Evolutionary conservation across 148 eudicot species (phyloP).

Genomic region (Cornus florida): DNA sequence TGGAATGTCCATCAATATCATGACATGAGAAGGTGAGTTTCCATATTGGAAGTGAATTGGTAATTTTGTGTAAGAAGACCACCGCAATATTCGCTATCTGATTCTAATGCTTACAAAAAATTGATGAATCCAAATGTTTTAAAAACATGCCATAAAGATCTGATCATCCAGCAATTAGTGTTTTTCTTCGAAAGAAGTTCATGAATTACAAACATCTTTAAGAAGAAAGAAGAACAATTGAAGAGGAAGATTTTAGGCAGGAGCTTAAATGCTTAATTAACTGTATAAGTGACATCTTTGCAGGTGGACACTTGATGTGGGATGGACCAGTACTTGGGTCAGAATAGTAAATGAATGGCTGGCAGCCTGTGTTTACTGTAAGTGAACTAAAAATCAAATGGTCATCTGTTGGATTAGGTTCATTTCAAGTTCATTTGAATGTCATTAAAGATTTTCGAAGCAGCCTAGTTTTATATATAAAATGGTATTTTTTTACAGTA

Average conservation of each 20-base stretch:
- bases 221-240: not conserved
- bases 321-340: constrained; percentile 98
- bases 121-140: not conserved
- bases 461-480: not conserved
- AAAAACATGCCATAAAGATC: too few relatives aligned
- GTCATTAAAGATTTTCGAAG: not conserved
- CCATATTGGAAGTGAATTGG: not conserved
- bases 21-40: constrained; percentile 60
- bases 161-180: not conserved
- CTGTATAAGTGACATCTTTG: not conserved
- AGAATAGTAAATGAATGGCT: constrained; percentile 83
- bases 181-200: not conserved
- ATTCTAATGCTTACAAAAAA: too few relatives aligned
- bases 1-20: constrained; percentile 67
- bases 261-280: not conserved
- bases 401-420: not conserved
- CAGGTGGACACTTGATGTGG: constrained; percentile 93
- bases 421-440: not conserved
- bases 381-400: constrained; percentile 22
- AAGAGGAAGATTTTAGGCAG: not conserved
- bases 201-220: not conserved
- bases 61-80: not conserved
- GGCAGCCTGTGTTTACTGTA: constrained; percentile 83
- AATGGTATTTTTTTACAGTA: constrained; percentile 43
- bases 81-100: not conserved